Evolutionary conservation across 2,329 filamentous ascomycete species (phyloP).

Genomic region (Pyrenophora teres): DNA sequence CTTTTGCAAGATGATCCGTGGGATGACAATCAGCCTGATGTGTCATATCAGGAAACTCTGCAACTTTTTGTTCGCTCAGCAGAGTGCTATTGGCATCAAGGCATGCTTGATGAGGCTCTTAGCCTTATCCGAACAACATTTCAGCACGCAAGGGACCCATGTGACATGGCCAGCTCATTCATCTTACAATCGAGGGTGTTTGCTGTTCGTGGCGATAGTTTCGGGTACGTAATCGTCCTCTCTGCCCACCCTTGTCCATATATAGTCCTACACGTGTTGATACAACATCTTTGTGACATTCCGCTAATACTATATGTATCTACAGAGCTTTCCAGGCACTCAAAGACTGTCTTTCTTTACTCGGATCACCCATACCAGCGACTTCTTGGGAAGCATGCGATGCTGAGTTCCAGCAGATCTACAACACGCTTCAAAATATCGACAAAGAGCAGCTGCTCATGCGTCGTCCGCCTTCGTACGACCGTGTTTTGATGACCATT

Average conservation of each 20-base stretch:
- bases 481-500: slow-evolving; percentile 64
- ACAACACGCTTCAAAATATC: slow-evolving; percentile 47
- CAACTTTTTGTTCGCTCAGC: slow-evolving; percentile 72
- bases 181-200: slow-evolving; percentile 81
- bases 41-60: slow-evolving; percentile 84
- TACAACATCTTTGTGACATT: background rate
- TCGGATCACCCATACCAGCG: slow-evolving; percentile 69
- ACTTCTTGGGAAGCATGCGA: slow-evolving; percentile 79
- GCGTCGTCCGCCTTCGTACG: slow-evolving; percentile 47
- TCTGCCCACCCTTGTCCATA: background rate
- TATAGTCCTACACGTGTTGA: background rate
- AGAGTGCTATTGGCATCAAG: slow-evolving; percentile 81
- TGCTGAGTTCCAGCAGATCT: slow-evolving; percentile 65
- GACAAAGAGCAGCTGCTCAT: slow-evolving; percentile 56
- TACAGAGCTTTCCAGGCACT: slow-evolving; percentile 68
- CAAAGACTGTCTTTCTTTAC: slow-evolving; percentile 65
- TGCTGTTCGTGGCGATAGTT: slow-evolving; percentile 73
- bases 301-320: background rate
- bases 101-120: slow-evolving; percentile 69
- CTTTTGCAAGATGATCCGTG: slow-evolving; percentile 83
- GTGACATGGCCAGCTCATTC: slow-evolving; percentile 83
- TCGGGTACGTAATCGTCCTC: slow-evolving; percentile 35
- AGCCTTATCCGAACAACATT: slow-evolving; percentile 73
- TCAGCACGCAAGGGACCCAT: slow-evolving; percentile 67
- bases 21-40: slow-evolving; percentile 70